Conservation (phyloP, 2,329 filamentous ascomycete genomes). For the Alternaria conjuncta region DNA sequence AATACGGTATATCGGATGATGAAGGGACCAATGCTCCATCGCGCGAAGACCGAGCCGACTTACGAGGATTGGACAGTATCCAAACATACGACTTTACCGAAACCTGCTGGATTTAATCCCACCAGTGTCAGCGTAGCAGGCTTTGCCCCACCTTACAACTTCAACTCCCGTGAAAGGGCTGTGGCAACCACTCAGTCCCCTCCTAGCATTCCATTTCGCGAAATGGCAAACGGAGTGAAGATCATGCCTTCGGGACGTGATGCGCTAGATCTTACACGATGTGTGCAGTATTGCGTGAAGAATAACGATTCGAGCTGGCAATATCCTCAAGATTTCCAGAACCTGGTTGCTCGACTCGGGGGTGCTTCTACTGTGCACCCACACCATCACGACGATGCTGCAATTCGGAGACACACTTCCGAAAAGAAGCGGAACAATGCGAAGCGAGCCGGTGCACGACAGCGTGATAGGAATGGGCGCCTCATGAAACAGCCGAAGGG, state of each 20-base stretch:
- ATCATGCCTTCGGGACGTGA: constrained; percentile 19
- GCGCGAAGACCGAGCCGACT: constrained; percentile 5
- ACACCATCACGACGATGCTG: constrained; percentile 15
- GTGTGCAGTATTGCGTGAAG: constrained; percentile 19
- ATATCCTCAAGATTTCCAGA: constrained; percentile 24
- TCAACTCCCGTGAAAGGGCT: not conserved
- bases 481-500: not conserved
- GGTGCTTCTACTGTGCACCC: constrained; percentile 12
- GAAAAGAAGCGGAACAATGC: not conserved
- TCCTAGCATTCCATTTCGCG: constrained; percentile 19
- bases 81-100: constrained; percentile 11
- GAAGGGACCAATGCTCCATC: constrained; percentile 20
- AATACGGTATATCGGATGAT: constrained; percentile 30
- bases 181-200: not conserved
- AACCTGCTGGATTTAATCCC: constrained; percentile 14
- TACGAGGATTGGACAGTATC: constrained; percentile 25
- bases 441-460: not conserved
- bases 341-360: constrained; percentile 14
- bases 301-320: constrained; percentile 24
- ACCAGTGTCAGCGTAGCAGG: constrained; percentile 22
- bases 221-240: constrained; percentile 22
- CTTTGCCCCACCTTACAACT: constrained; percentile 16
- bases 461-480: constrained; percentile 5
- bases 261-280: constrained; percentile 33
- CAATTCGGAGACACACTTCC: constrained; percentile 13